Percentiles rank a stretch among this genome's conserved stretches.
Conservation (phyloP, 305 asterid genomes). For the Salvia sclarea region DNA sequence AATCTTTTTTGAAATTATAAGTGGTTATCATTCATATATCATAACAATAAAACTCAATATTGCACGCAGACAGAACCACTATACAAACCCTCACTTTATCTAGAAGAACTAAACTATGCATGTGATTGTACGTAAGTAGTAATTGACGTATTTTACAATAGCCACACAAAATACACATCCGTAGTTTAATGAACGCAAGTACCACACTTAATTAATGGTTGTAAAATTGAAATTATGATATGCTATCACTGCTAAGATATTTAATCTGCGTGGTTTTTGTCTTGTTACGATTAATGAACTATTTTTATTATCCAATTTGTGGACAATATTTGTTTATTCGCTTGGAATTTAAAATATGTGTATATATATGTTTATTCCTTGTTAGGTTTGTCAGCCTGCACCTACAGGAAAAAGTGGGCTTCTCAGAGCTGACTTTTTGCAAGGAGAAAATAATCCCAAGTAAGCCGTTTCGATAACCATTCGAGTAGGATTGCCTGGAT, state of each 20-base stretch:
- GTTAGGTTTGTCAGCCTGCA: conserved; percentile 79
- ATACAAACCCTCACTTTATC: too few species aligned
- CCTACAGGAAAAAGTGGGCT: conserved; percentile 81
- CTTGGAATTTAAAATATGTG: background rate
- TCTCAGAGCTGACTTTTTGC: conserved; percentile 57
- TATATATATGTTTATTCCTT: conserved; percentile 31
- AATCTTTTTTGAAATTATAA: too few species aligned
- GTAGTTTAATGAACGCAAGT: too few species aligned
- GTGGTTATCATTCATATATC: too few species aligned
- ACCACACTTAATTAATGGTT: too few species aligned
- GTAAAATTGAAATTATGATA: background rate
- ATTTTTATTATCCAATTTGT: background rate
- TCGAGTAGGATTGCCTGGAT: background rate
- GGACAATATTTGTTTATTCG: background rate
- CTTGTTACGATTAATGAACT: background rate
- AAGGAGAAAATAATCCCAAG: conserved; percentile 68
- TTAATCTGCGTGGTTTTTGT: background rate
- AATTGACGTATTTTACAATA: too few species aligned
- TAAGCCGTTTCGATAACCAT: conserved; percentile 36
- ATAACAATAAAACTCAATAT: too few species aligned
- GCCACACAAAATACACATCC: too few species aligned
- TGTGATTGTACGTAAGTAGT: too few species aligned
- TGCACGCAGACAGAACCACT: too few species aligned
- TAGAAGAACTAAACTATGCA: too few species aligned
- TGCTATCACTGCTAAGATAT: background rate